These are phyloP conservation scores for Pichia sp. DNA, from an alignment of 1,139 yeast genomes.

Conservation along the genomic window DNA sequence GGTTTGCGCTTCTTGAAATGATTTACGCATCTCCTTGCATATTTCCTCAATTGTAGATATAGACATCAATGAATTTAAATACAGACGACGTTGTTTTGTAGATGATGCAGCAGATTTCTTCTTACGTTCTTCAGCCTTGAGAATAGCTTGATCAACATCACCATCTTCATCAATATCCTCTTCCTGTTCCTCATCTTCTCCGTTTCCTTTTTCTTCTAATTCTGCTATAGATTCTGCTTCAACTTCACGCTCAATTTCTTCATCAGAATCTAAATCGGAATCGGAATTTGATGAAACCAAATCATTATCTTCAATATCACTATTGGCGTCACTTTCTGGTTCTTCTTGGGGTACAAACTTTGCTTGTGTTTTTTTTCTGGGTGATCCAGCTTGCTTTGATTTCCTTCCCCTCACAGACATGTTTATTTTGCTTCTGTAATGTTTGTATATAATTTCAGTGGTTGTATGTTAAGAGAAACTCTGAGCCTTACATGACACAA, in stretches of 20 bases:
- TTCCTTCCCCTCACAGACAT: neutral
- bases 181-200: neutral
- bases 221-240: constrained; percentile 3
- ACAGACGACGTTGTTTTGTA: constrained; percentile 5
- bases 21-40: constrained; percentile 49
- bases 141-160: constrained; percentile 9
- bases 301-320: neutral
- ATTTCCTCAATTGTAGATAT: constrained; percentile 28
- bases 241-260: neutral
- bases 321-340: neutral
- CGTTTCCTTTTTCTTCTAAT: neutral
- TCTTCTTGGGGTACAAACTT: neutral
- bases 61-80: constrained; percentile 13
- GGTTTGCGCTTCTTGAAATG: constrained; percentile 76
- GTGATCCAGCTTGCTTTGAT: neutral
- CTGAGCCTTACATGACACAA: neutral
- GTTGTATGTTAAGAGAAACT: neutral
- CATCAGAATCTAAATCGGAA: neutral
- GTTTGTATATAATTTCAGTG: neutral
- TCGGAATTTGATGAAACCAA: neutral
- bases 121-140: constrained; percentile 5
- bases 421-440: too few species aligned
- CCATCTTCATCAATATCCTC: constrained; percentile 10
- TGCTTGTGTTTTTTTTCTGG: neutral
- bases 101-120: neutral